Evolutionary conservation across 345 rosid species (phyloP), one percentile per base, ranked within the genome.

Genomic region (Abelmoschus esculentus): DNA sequence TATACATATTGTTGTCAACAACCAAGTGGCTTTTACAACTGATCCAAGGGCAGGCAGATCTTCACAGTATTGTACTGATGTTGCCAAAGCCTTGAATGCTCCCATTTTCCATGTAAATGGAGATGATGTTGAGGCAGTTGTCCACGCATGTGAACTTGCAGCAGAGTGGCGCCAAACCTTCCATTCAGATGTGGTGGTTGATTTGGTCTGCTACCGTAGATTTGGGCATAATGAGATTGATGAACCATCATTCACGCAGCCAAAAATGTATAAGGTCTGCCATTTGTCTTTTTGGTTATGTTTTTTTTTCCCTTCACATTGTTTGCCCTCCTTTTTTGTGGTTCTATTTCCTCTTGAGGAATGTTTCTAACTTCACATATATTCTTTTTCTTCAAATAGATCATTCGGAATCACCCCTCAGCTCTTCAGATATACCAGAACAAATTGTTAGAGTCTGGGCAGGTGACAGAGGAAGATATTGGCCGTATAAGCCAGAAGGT

Each of bases 101-200:
- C 96, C 96, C 4, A 90, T 90, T 64, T 85, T 90, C 60, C 93
- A 90, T 72, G 96, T 86, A 3, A 90, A 87, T 74, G 96, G 79
- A 18, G 96, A 90, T 76, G 89, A 90, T 74, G 74, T 87, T 67
- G 96, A 87, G 79, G 96, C 90, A 67, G 96, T 88, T 64, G 89
- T 83, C 69, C 92, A 82, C 77, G 90, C 38, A 1, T 86, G 88
- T 76, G 90, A 89, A 74, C 96, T 90, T 75, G 96, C 93, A 49
- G 96, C 96, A 4, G 88, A 86, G 67, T 90, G 93, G 96, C 88
- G 93, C 67, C 96, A 90, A 72, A 90, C 88, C 34, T 90, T 87
- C 78, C 92, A 90, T 79, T 86, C 93, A 1, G 89, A 87, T 77
- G 93, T 87, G 70, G 86, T 90, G 65, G 96, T 88, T 78, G 96